These are phyloP conservation scores for Rhytidhysteron rufulum DNA, from an alignment of 2,329 filamentous ascomycete species.

Conservation along the genomic window DNA sequence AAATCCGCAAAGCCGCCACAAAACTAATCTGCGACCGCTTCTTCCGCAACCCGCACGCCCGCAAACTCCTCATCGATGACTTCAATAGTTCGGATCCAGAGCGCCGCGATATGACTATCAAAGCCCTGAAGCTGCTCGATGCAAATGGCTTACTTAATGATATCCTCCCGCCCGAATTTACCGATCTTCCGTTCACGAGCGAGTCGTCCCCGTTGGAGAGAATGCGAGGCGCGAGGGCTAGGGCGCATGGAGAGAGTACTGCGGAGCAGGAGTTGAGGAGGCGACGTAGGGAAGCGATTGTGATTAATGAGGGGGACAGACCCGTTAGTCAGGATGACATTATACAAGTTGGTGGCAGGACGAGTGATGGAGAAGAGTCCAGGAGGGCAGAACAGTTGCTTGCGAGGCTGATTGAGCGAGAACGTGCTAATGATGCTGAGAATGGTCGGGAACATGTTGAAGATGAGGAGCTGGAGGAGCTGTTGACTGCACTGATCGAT, in stretches of 20 bases:
- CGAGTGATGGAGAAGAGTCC: conserved; percentile 9
- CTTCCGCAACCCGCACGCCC: conserved; percentile 16
- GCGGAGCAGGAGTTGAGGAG: conserved; percentile 71
- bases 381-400: conserved; percentile 1
- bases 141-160: conserved; percentile 15
- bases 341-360: conserved; percentile 52
- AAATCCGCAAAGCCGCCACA: conserved; percentile 39
- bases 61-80: conserved; percentile 19
- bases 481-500: too few relatives aligned
- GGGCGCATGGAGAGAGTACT: conserved; percentile 45
- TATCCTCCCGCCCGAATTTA: neutral
- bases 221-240: conserved; percentile 1
- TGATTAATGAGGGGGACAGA: conserved; percentile 79
- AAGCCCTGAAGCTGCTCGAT: conserved; percentile 24
- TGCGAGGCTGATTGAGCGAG: neutral
- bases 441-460: too few relatives aligned
- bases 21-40: conserved; percentile 37
- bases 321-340: conserved; percentile 74
- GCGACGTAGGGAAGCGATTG: conserved; percentile 81
- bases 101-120: conserved; percentile 16
- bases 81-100: conserved; percentile 17
- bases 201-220: conserved; percentile 5
- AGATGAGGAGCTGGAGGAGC: too few relatives aligned
- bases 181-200: conserved; percentile 7
- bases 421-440: neutral